Base-by-base conservation (phyloP, 2,329 filamentous ascomycete species). In the Rachicladosporium sp. region DNA sequence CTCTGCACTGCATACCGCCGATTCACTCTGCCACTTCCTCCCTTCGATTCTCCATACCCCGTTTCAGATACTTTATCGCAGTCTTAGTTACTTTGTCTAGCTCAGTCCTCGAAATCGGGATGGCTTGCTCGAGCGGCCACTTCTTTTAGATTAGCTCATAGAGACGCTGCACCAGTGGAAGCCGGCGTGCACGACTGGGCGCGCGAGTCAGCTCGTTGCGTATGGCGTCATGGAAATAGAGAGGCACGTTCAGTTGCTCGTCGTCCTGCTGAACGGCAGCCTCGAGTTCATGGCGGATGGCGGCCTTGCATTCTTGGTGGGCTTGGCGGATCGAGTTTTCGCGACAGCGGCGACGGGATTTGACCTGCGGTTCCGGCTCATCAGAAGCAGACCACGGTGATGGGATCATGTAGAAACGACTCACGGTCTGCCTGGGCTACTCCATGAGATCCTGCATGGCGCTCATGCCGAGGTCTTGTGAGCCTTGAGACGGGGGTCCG, bases 401-500 rank as follows among this genome's bases (percentile, higher is more conserved):
- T 30, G 21, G 12, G 4, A 4, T 12, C 4, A 15, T 10, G 9
- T 11, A 36, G 2, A 6, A 9, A n/a, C 4, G 3, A 12, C 37
- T 21, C 8, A 40, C 37, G 10, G 23, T 29, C 8, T 11, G 13
- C 10, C 23, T 40, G 12, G 34, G 37, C 7, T 10, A 15, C 15
- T 29, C 31, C 4, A 31, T 12, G 10, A 35, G 5, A 5, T 40
- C 21, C 10, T 40, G 13, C 5, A 40, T 4, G 4, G 30, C 23
- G 1, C 11, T 10, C 10, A 29, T 30, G 13, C 35, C 37, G 13
- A 40, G 33, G 15, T 27, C n/a, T 5, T 41, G 38, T 6, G 38
- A 41, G 13, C 33, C 38, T 10, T 36, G 38, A 3, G 38, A 40
- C 32, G 27, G n/a, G n/a, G n/a, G n/a, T n/a, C n/a, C n/a, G n/a